phyloP scores from a whole-genome alignment of 768 basidiomycete genomes.

The Leccinum boreale region DNA sequence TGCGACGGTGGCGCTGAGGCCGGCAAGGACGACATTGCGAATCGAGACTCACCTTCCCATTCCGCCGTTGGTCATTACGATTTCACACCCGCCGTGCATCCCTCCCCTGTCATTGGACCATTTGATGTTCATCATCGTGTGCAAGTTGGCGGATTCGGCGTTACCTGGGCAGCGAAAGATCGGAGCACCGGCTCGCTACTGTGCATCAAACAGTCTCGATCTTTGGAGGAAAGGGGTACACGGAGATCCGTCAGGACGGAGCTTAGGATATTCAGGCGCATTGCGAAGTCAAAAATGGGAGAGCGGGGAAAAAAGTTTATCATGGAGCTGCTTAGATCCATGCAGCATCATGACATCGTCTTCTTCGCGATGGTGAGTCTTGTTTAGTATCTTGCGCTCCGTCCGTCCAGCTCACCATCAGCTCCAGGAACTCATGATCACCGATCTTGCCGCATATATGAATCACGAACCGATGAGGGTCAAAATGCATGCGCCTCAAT shows the following conservation, averaged over 20 bases:
- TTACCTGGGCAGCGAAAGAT: constrained; percentile 24
- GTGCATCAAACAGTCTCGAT: constrained; percentile 37
- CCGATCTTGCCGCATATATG: constrained; percentile 35
- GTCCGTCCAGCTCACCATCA: neutral
- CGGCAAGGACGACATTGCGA: neutral
- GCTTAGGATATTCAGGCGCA: constrained; percentile 33
- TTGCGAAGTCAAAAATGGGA: constrained; percentile 23
- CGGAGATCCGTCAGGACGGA: constrained; percentile 29
- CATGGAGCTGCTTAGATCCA: constrained; percentile 37
- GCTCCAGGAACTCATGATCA: constrained; percentile 39
- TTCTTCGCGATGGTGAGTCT: constrained; percentile 41
- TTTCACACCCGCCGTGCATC: neutral
- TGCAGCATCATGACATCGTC: constrained; percentile 29
- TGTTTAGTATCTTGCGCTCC: neutral
- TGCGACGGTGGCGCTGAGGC: neutral
- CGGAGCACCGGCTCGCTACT: constrained; percentile 29
- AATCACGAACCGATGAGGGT: constrained; percentile 18
- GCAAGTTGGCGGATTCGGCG: constrained; percentile 21
- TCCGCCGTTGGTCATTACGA: neutral
- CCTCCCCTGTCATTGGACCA: constrained; percentile 23
- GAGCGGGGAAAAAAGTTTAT: constrained; percentile 32
- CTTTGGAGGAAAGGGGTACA: constrained; percentile 8
- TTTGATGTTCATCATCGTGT: constrained; percentile 18
- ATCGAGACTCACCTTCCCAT: neutral
- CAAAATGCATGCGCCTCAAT: constrained; percentile 31